Evolutionary conservation across 2,329 filamentous ascomycete genomes (phyloP), one percentile per base, ranked within the genome.

Genomic region (Colletotrichum sp.): DNA sequence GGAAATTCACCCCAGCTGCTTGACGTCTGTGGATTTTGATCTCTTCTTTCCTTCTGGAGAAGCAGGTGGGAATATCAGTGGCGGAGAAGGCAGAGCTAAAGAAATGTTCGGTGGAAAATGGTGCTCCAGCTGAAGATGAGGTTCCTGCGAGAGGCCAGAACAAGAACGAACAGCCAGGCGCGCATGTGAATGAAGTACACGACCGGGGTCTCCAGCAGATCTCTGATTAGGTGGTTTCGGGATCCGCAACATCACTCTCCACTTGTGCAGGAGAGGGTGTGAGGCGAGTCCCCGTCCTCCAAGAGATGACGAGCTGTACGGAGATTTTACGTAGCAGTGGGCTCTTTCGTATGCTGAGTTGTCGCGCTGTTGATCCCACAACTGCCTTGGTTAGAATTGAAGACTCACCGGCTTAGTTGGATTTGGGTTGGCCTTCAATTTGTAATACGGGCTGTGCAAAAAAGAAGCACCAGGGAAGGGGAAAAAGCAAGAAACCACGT

Each of bases 151-250:
- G 34, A 67, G 52, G n/a, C 55, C 69, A 39, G 55, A 67, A 67
- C 18, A 32, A 57, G 72, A 55, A 74, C 30, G 8, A 28, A 24
- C 18, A 28, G 16, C 21, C 21, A 24, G 10, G 34, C 59, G 18
- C 21, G 67, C 59, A 74, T 65, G 72, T 74, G 72, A 65, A 74
- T 21, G 55, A 10, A 21, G 18, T 21, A 32, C 24, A n/a, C 32
- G 43, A 34, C 34, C 59, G 24, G 71, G 67, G 65, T 59, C 18
- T 67, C 55, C 21, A 34, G 67, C 24, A 48, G 71, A 74, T 71
- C 59, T 71, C 43, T 71, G 71, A 28, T 71, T 59, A 74, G 72
- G 59, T 60, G 43, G 59, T 59, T 64, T 65, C 48, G 72, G 18
- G 67, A 74, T 71, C 72, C 67, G 43, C 72, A 48, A 21, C 55